These are phyloP conservation scores for Cucumis hystrix DNA, from an alignment of 306 rosid species.

Conservation along the genomic window DNA sequence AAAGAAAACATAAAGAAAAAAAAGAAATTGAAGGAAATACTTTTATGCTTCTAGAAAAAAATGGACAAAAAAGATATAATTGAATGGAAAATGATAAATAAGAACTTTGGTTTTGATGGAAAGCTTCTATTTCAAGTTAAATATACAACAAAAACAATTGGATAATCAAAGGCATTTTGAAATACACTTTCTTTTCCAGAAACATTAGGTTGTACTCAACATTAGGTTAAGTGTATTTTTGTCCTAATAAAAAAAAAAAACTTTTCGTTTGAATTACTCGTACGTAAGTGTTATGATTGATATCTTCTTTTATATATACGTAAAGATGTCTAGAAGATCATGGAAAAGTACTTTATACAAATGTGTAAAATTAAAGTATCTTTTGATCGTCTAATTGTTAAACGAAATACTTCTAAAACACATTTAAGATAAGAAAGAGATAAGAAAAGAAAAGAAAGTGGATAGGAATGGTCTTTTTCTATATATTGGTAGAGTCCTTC, in stretches of 20 bases:
- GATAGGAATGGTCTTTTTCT: constrained; percentile 1
- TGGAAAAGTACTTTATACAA: too few species aligned
- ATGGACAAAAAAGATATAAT: background rate
- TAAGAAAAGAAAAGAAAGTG: constrained; percentile 28
- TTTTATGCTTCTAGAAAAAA: background rate
- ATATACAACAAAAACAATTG: background rate
- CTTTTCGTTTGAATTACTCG: background rate
- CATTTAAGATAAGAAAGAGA: background rate
- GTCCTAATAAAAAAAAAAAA: background rate
- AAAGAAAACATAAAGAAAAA: background rate
- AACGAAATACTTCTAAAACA: background rate
- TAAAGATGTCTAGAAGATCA: too few species aligned
- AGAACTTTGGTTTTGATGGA: background rate
- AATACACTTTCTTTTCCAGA: background rate
- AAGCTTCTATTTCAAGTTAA: background rate
- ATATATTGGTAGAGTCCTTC: too few species aligned
- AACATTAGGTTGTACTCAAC: background rate
- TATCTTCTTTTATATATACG: background rate
- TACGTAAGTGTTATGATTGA: background rate
- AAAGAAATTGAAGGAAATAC: background rate
- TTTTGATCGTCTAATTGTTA: background rate
- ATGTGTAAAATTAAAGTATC: too few species aligned
- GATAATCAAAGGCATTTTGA: background rate
- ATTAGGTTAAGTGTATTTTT: background rate
- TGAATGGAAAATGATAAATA: background rate